Conservation (phyloP, 257 asterid genomes). For the Linderniella brevidens region DNA sequence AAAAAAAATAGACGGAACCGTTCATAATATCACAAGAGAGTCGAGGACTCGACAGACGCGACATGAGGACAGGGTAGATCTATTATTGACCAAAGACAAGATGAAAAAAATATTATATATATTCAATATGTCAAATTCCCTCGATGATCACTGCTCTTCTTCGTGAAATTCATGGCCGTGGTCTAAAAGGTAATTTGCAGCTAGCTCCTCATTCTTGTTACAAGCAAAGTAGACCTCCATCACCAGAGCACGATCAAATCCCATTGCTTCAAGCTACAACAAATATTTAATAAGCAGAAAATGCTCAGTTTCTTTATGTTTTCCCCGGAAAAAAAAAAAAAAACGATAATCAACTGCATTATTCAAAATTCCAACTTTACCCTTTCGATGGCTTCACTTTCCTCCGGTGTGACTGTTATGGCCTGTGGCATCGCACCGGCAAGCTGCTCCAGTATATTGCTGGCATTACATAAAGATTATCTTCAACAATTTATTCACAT, state of each 20-base stretch:
- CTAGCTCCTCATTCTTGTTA: slow-evolving; percentile 86
- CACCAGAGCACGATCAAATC: slow-evolving; percentile 61
- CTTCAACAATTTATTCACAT: neutral
- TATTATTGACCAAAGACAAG: too few species aligned
- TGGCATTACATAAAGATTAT: slow-evolving; percentile 12
- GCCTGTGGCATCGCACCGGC: slow-evolving; percentile 56
- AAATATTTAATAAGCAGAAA: neutral
- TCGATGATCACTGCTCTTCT: neutral
- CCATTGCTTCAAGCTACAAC: slow-evolving; percentile 86
- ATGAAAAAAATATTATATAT: too few species aligned
- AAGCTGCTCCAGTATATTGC: slow-evolving; percentile 41
- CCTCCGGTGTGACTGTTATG: slow-evolving; percentile 51
- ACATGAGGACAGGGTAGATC: too few species aligned
- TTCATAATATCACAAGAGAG: too few species aligned
- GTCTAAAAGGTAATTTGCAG: slow-evolving; percentile 91
- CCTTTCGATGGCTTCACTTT: slow-evolving; percentile 62
- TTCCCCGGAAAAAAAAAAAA: neutral
- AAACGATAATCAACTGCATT: too few species aligned
- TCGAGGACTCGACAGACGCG: too few species aligned
- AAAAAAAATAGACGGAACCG: too few species aligned
- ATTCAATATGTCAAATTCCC: too few species aligned
- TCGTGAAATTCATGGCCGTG: slow-evolving; percentile 72
- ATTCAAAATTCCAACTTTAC: slow-evolving; percentile 13
- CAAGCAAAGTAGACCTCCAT: slow-evolving; percentile 72
- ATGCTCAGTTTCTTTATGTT: neutral